These are phyloP conservation scores for Pythium diclinum DNA, from an alignment of 352 stramenopile genomes.

Conservation along the genomic window DNA sequence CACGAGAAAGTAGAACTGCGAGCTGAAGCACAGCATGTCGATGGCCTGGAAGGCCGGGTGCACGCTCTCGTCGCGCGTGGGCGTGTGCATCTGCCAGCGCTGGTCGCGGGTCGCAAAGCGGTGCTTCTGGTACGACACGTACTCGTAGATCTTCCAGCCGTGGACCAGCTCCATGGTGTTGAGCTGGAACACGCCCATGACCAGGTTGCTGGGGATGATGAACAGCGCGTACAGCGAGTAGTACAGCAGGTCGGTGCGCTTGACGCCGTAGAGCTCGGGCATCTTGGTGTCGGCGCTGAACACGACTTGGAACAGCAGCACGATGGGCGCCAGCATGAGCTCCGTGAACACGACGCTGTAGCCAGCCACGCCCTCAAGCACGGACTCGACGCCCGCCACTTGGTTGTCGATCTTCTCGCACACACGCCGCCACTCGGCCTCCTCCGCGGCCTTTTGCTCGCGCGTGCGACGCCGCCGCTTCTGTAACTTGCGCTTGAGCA, in stretches of 20 bases:
- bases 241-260: constrained; percentile 92
- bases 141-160: constrained; percentile 97
- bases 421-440: constrained; percentile 90
- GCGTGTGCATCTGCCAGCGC: constrained; percentile 88
- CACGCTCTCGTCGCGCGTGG: constrained; percentile 91
- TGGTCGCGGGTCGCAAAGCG: constrained; percentile 92
- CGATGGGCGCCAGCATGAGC: constrained; percentile 81
- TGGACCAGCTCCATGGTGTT: constrained; percentile 96
- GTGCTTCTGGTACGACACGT: constrained; percentile 95
- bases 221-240: constrained; percentile 94
- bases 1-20: constrained; percentile 91
- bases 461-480: constrained; percentile 75
- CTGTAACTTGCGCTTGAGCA: constrained; percentile 72
- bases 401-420: constrained; percentile 95
- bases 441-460: constrained; percentile 91
- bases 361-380: constrained; percentile 88
- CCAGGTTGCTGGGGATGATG: constrained; percentile 93
- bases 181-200: constrained; percentile 94
- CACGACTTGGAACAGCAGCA: constrained; percentile 88
- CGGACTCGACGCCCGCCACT: constrained; percentile 91
- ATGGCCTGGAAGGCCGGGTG: constrained; percentile 91
- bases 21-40: constrained; percentile 96
- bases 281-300: constrained; percentile 91
- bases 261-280: constrained; percentile 90
- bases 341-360: constrained; percentile 91